Evolutionary conservation across 1,139 yeast genomes (phyloP).

Genomic region (Yarrowia galli): DNA sequence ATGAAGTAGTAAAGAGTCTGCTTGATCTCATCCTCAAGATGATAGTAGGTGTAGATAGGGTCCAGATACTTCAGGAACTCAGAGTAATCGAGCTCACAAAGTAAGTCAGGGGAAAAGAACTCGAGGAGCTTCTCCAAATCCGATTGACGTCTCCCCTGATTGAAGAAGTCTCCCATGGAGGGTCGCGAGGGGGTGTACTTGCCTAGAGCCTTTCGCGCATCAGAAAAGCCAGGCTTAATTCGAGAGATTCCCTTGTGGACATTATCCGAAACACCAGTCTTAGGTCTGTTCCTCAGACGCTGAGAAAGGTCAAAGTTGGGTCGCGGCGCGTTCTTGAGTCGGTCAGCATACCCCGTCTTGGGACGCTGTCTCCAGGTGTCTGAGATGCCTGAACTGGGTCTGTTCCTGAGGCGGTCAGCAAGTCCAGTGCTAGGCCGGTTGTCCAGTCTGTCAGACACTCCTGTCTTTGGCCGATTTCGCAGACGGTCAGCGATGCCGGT

Average conservation of each 20-base stretch:
- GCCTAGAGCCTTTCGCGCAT: constrained; percentile 9
- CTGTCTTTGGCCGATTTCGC: constrained; percentile 9
- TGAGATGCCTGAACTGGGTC: constrained; percentile 11
- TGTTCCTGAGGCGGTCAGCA: neutral
- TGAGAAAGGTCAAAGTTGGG: neutral
- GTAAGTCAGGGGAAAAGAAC: constrained; percentile 8
- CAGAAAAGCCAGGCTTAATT: neutral
- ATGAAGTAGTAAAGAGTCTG: constrained; percentile 59
- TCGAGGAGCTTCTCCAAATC: constrained; percentile 14
- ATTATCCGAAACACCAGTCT: neutral
- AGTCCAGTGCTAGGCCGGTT: constrained; percentile 10
- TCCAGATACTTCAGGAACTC: constrained; percentile 30
- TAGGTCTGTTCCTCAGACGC: constrained; percentile 7
- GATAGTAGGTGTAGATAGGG: constrained; percentile 50
- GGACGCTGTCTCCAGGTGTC: constrained; percentile 5
- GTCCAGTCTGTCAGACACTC: neutral
- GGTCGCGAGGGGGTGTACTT: neutral
- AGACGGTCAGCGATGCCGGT: constrained; percentile 3
- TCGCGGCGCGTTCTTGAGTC: neutral
- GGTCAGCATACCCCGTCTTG: constrained; percentile 6
- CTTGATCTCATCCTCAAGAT: constrained; percentile 58
- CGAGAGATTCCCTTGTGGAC: constrained; percentile 14
- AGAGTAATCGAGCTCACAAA: constrained; percentile 16
- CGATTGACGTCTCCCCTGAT: constrained; percentile 4
- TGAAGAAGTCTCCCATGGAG: neutral